phyloP scores from a whole-genome alignment of 2,329 filamentous ascomycete genomes.

The Acrodontium crateriforme region DNA sequence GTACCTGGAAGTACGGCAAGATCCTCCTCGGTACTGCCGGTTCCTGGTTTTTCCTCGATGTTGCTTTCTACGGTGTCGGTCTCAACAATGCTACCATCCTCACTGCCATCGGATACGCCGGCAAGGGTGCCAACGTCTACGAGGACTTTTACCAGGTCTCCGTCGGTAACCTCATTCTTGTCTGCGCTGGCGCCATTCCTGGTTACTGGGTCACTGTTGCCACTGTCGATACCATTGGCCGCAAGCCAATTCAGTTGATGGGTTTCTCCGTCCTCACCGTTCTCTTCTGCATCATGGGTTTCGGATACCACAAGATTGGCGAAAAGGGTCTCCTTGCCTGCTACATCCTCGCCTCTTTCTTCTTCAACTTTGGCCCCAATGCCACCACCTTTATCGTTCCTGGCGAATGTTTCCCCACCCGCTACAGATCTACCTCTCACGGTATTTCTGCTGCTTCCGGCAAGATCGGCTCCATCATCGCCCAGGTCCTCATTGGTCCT shows the following conservation, averaged over 20 bases:
- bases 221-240: constrained; percentile 58
- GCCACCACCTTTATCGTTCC: constrained; percentile 39
- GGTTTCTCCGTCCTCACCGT: constrained; percentile 35
- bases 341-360: constrained; percentile 37
- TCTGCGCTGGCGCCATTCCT: constrained; percentile 64
- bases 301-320: constrained; percentile 32
- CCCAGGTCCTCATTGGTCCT: constrained; percentile 36
- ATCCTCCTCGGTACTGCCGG: constrained; percentile 66
- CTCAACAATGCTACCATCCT: constrained; percentile 67
- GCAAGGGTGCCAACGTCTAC: constrained; percentile 51
- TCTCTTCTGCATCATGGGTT: constrained; percentile 36
- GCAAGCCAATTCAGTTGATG: constrained; percentile 61
- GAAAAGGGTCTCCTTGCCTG: constrained; percentile 29
- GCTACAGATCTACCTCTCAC: constrained; percentile 34
- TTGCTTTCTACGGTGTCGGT: constrained; percentile 44
- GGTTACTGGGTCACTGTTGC: constrained; percentile 73
- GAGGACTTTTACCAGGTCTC: constrained; percentile 59
- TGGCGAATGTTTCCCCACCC: constrained; percentile 38
- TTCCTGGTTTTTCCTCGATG: constrained; percentile 73
- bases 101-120: constrained; percentile 55
- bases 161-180: constrained; percentile 64
- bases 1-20: constrained; percentile 55
- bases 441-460: constrained; percentile 36
- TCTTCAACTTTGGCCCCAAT: constrained; percentile 42
- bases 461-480: constrained; percentile 37